Evolutionary conservation across 805 yeast species (phyloP).

Genomic region (Wickerhamiella occidentalis): DNA sequence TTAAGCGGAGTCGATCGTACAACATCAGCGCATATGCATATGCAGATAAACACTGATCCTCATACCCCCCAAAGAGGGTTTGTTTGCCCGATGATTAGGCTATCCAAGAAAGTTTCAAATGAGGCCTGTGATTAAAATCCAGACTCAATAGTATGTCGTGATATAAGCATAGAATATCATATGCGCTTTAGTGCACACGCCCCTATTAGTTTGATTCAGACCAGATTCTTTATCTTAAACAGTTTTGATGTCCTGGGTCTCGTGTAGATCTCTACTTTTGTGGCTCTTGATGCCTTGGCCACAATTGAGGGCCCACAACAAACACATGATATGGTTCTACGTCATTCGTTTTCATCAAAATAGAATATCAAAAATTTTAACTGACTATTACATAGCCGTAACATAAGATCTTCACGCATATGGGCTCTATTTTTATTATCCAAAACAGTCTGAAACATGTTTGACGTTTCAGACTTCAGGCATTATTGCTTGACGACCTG

Average conservation of each 20-base stretch:
- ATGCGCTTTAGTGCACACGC: no score
- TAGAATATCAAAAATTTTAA: no score
- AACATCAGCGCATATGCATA: not conserved
- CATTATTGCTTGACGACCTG: not conserved
- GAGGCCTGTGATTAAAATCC: no score
- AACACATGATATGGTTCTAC: no score
- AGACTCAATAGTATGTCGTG: no score
- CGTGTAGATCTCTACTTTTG: no score
- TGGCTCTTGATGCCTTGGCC: not conserved
- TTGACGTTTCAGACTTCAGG: not conserved
- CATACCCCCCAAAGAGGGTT: not conserved
- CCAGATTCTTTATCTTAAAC: not conserved
- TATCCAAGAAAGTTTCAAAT: not conserved
- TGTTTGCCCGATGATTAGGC: not conserved
- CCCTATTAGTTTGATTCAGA: no score
- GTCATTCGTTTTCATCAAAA: no score
- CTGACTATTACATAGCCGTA: not conserved
- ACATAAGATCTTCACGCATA: not conserved
- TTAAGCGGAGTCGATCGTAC: not conserved
- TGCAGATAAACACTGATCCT: not conserved
- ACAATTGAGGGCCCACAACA: not conserved
- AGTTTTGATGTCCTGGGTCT: no score
- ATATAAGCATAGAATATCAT: no score
- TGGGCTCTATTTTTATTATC: not conserved
- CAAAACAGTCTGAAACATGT: not conserved